A percentile compares a stretch with the other conserved stretches of the same genome.
These are phyloP conservation scores for Medicago arabica DNA, from an alignment of 306 rosid species.

Conservation along the genomic window DNA sequence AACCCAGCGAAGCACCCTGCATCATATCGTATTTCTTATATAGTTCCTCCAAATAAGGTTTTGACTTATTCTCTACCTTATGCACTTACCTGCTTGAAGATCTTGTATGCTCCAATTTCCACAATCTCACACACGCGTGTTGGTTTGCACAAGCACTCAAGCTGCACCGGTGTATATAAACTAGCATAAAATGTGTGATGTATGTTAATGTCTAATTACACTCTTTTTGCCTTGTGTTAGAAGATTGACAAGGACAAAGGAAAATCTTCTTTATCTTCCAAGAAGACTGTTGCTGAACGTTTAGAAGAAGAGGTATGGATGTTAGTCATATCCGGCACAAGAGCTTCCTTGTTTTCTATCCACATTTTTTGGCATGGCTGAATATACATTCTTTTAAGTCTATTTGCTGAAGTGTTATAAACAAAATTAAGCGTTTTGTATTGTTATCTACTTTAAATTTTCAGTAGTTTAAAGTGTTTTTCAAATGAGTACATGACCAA, in stretches of 20 bases:
- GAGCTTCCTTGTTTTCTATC: constrained; percentile 19
- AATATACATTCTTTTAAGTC: not conserved
- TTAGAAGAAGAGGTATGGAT: constrained; percentile 80
- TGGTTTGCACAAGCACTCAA: constrained; percentile 27
- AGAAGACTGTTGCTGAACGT: constrained; percentile 77
- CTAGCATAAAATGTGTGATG: constrained; percentile 21
- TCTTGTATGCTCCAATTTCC: constrained; percentile 23
- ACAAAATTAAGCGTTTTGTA: not conserved
- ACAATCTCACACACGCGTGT: constrained; percentile 1
- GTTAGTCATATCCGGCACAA: constrained; percentile 30
- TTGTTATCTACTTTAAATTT: constrained; percentile 25
- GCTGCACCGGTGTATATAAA: constrained; percentile 38
- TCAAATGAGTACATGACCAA: constrained; percentile 2
- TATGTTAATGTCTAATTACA: constrained; percentile 36
- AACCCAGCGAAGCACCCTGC: constrained; percentile 76
- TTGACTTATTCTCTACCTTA: constrained; percentile 28
- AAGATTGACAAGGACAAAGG: constrained; percentile 87
- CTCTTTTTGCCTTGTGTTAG: constrained; percentile 33
- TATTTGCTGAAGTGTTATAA: not conserved
- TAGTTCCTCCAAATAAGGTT: constrained; percentile 95
- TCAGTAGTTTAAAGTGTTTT: not conserved
- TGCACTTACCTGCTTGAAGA: constrained; percentile 24
- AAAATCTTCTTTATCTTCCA: constrained; percentile 60
- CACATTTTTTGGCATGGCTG: constrained; percentile 11
- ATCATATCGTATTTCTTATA: constrained; percentile 67